These are phyloP conservation scores for Wickerhamiella brachini DNA, from an alignment of 805 yeast genomes.

Conservation along the genomic window DNA sequence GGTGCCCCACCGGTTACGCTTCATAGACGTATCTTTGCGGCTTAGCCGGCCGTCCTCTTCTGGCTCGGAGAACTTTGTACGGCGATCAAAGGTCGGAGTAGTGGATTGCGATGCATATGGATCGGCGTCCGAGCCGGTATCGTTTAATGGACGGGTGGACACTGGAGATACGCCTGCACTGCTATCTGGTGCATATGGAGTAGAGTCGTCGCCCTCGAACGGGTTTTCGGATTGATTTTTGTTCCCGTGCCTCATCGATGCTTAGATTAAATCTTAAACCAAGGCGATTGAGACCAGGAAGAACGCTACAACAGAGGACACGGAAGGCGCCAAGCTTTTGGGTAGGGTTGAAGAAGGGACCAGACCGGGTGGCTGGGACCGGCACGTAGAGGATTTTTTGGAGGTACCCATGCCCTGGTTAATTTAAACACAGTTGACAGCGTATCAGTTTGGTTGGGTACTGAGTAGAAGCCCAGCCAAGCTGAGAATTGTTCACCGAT, in stretches of 20 bases:
- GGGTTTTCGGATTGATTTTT: not conserved
- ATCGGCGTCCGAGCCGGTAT: not conserved
- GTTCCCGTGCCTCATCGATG: not conserved
- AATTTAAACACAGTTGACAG: not conserved
- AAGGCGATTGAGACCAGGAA: not conserved
- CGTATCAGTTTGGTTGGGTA: not conserved
- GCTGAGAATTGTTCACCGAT: too few species aligned
- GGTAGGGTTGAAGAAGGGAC: not conserved
- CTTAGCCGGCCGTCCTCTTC: not conserved
- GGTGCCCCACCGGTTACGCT: slow-evolving; percentile 4
- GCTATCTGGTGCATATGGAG: not conserved
- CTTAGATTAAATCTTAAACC: not conserved
- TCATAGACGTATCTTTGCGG: slow-evolving; percentile 6
- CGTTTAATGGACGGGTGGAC: not conserved
- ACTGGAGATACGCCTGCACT: not conserved
- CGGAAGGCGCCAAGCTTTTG: not conserved
- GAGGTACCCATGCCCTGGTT: not conserved
- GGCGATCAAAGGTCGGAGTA: not conserved
- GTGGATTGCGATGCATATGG: not conserved
- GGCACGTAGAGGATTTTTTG: not conserved
- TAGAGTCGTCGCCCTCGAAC: not conserved
- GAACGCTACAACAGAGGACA: not conserved
- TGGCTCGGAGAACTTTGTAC: not conserved
- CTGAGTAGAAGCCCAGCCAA: too few species aligned
- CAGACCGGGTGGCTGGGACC: not conserved